These are phyloP conservation scores for Chaetomium cochliodes DNA, from an alignment of 495 filamentous ascomycete species.

Conservation along the genomic window DNA sequence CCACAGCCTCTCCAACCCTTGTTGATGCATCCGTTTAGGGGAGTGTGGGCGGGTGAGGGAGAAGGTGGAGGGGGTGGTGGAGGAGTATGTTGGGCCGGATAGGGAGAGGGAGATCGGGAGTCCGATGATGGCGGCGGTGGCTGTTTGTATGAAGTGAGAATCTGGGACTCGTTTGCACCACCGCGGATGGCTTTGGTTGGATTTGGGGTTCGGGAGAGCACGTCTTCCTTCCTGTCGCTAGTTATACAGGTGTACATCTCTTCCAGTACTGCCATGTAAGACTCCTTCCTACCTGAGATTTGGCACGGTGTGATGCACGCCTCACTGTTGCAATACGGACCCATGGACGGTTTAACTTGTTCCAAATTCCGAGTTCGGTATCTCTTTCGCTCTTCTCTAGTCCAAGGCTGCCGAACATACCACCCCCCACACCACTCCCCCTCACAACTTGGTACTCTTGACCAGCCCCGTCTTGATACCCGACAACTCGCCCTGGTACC, in stretches of 20 bases:
- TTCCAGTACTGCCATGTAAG: no score
- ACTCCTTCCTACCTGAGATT: no score
- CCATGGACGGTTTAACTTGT: background rate
- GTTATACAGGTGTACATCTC: no score
- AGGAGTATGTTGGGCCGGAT: background rate
- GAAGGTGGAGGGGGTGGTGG: background rate
- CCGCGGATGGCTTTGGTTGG: no score
- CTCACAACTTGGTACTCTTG: constrained; percentile 84
- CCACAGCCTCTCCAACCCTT: background rate
- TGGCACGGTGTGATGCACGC: background rate
- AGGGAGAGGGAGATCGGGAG: background rate
- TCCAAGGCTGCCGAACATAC: background rate
- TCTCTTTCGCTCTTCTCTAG: background rate
- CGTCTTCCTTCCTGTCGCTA: no score
- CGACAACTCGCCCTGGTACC: constrained; percentile 88
- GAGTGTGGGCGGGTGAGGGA: background rate
- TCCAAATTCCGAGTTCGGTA: background rate
- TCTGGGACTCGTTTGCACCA: background rate
- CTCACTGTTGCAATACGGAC: background rate
- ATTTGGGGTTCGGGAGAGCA: no score
- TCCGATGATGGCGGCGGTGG: background rate
- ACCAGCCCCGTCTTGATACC: constrained; percentile 93
- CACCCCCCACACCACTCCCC: background rate
- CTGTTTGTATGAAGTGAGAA: background rate
- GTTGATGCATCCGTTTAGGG: background rate